Base-by-base conservation (phyloP, 1,284 basidiomycete species). In the Malassezia sp. region DNA sequence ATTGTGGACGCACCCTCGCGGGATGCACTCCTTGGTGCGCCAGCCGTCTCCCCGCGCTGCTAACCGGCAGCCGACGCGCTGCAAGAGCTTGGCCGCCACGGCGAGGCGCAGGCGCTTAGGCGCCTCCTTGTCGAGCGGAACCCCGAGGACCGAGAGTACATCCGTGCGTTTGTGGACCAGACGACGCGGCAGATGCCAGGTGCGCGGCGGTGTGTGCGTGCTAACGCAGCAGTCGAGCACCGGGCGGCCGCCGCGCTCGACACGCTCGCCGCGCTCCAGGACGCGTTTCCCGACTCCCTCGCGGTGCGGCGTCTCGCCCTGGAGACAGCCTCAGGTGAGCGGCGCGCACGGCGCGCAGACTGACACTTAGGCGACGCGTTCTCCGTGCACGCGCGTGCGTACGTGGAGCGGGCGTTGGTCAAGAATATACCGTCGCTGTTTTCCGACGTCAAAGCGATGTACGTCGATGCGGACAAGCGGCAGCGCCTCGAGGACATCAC, bases 361-460 rank as follows among this genome's bases (percentile, higher is more conserved):
- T n/a, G n/a, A n/a, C n/a, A n/a, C n/a, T n/a, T n/a, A n/a, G n/a
- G n/a, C n/a, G 53, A 63, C 77, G 81, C 77, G 11, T 96, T 97
- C 74, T 76, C 74, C 40, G 70, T 75, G 20, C 76, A 84, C 15
- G 80, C 79, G 2, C 75, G 77, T 42, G 73, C 76, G 2, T 96
- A 97, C 71, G 72, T 96, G 39, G 71, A 78, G 15, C 74, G 75
- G 2, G 84, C 80, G 7, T 74, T 97, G 12, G 77, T 78, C 45
- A 87, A 86, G 60, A 91, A 90, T 51, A 77, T 97, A 23, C 93
- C 93, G 2, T 95, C 89, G 2, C 76, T 97, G 6, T 99, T 96
- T 65, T 81, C 83, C 21, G 90, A 96, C 71, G 68, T 97, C 70
- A 96, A 96, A 70, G 75, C 81, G 0, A 77, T 97, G 2, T 95